Evolutionary conservation across 768 basidiomycete genomes (phyloP).

Genomic region (Neoboletus subvelutipes): DNA sequence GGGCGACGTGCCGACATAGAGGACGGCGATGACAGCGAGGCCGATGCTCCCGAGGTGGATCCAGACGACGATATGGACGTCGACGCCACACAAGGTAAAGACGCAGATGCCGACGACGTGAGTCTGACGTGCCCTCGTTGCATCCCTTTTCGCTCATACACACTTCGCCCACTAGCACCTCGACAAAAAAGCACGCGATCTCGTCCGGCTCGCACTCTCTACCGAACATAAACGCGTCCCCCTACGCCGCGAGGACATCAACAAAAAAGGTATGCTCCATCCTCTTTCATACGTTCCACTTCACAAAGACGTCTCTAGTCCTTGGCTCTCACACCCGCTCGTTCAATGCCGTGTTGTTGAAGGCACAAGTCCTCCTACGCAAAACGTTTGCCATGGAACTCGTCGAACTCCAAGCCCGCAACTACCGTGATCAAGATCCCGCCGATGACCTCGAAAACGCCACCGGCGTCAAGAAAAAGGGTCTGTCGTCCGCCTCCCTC

Average conservation of each 20-base stretch:
- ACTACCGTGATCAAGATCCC: constrained; percentile 37
- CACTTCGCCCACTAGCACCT: constrained; percentile 48
- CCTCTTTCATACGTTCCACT: neutral
- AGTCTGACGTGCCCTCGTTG: neutral
- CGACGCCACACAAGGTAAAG: constrained; percentile 32
- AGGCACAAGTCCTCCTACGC: constrained; percentile 63
- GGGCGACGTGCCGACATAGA: constrained; percentile 24
- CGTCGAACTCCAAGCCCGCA: constrained; percentile 68
- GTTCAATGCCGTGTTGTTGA: constrained; percentile 63
- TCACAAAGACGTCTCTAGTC: constrained; percentile 32
- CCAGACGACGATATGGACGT: constrained; percentile 31
- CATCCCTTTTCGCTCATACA: neutral
- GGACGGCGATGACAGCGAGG: constrained; percentile 39
- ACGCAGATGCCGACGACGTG: constrained; percentile 22
- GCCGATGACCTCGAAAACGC: constrained; percentile 48
- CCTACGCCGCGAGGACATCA: constrained; percentile 80
- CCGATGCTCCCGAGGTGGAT: constrained; percentile 21
- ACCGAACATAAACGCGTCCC: constrained; percentile 66
- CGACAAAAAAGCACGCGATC: constrained; percentile 61
- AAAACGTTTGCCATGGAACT: constrained; percentile 83
- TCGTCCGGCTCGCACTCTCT: constrained; percentile 82
- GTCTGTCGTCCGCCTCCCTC: constrained; percentile 32
- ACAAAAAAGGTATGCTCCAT: constrained; percentile 63
- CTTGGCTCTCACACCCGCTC: constrained; percentile 48
- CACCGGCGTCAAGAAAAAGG: constrained; percentile 66